Evolutionary conservation across 2,329 filamentous ascomycete genomes (phyloP), one percentile per base, ranked within the genome.

Genomic region (Zymoseptoria pseudotritici): DNA sequence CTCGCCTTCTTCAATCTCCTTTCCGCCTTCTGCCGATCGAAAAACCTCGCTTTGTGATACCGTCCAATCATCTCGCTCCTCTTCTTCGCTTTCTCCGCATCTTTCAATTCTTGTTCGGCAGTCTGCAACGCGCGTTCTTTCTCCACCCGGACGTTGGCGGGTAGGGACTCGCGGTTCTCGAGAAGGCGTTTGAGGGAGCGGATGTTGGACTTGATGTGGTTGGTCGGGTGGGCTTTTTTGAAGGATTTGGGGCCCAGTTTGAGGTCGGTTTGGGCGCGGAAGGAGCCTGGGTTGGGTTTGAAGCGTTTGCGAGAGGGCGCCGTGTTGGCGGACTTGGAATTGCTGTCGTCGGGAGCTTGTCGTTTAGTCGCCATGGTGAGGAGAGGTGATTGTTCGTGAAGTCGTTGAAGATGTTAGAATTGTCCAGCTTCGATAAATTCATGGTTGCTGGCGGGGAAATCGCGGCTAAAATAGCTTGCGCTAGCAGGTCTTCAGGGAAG

Each of bases 21-120:
- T 55, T 81, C 81, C 26, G 88, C 88, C 74, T 90, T 91, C 74
- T 90, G 86, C 54, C 87, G 82, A 89, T 89, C 90, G 74, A 93
- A 93, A 72, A 94, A 94, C 26, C 90, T 80, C 55, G 93, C 84
- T 83, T 90, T 92, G 72, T 93, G 89, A 68, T 91, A 94, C 73
- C 86, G 88, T 55, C 80, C 80, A 63, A 92, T 91, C 83, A 92
- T 90, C 61, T 84, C 80, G 67, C 81, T 81, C 65, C 84, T 81
- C 70, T 80, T 81, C 75, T 85, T 86, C 67, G 85, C 84, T 60
- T 81, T 79, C 61, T 83, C 77, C 54, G 82, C 79, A 63, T 83
- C 80, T 4, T 75, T 79, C 60, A 92, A 78, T 68, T 89, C 86
- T 64, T 83, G 79, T 73, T 84, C 81, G 68, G 86, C 86, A 4